Base-by-base conservation (phyloP, 2,329 filamentous ascomycete genomes). In the Beauveria caledonica region DNA sequence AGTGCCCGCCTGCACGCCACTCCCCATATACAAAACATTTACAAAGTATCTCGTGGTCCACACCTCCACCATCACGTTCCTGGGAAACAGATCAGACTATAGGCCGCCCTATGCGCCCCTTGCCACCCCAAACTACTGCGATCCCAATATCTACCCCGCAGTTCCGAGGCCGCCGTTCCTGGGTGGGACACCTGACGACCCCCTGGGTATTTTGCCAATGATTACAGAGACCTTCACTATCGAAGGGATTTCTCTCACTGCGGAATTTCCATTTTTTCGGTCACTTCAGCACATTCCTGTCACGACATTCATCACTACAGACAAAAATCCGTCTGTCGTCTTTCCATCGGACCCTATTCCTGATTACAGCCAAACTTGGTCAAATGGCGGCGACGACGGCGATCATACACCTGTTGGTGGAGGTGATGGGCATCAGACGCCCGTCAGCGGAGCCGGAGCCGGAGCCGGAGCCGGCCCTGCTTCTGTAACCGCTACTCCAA, bases 271-370 rank as follows among this genome's bases (percentile, higher is more conserved):
- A 10, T 56, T 17, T 51, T 25, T 2, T 19, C 52, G 5, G 44
- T 53, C 25, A 46, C n/a, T 52, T 19, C 48, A 15, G 15, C 58
- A 29, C 11, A 15, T 53, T 27, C 58, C 65, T 27, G 76, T 75
- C 6, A 64, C 79, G 51, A 79, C 76, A 3, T 77, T 81, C 51
- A 67, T 79, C 55, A 82, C 79, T 2, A 82, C 80, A 3, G 80
- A 82, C 66, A 83, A 82, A 66, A 83, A 83, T 60, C 80, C 81
- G 0, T 74, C 77, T 9, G 78, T 82, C 17, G 73, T 81, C 3
- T 71, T 73, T 62, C 66, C 76, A 1, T 71, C 74, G 2, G 68
- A 74, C 17, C 62, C 67, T 5, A 69, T 64, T 67, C 23, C 57
- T 8, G 29, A 25, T 36, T 62, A 52, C 25, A 51, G 48, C 15